A percentile compares a stretch with the other conserved stretches of the same genome.
Conservation (phyloP, 257 asterid genomes). For the Solanum medicagineum region DNA sequence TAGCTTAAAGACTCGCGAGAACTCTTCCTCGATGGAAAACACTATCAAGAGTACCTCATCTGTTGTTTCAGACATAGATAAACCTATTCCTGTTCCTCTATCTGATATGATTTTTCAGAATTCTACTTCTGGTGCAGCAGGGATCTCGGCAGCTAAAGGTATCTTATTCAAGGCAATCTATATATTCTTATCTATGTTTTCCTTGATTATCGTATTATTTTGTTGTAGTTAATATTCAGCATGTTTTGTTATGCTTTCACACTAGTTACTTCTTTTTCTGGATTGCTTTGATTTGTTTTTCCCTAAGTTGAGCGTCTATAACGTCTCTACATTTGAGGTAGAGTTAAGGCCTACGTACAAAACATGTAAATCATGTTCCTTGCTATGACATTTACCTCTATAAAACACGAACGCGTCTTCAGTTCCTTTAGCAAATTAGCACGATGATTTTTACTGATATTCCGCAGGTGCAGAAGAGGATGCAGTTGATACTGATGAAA, state of each 20-base stretch:
- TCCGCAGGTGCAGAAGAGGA: background rate
- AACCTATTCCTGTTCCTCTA: slow-evolving; percentile 8
- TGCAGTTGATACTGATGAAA: background rate
- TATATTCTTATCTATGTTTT: background rate
- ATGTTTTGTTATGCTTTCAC: too few species aligned
- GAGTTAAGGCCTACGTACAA: background rate
- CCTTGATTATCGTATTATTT: too few species aligned
- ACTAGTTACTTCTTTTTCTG: too few species aligned
- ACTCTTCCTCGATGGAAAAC: slow-evolving; percentile 11
- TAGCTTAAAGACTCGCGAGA: slow-evolving; percentile 14
- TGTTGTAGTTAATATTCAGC: too few species aligned
- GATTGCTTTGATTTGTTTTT: too few species aligned
- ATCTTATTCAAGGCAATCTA: background rate
- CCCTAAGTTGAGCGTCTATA: too few species aligned
- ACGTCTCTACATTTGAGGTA: background rate
- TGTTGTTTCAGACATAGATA: background rate
- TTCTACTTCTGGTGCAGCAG: slow-evolving; percentile 4
- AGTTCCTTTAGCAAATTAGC: slow-evolving; percentile 4
- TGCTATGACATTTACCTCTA: background rate
- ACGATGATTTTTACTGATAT: background rate
- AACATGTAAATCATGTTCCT: background rate
- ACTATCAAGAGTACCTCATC: slow-evolving; percentile 1
- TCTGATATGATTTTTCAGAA: slow-evolving; percentile 15
- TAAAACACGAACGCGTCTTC: background rate
- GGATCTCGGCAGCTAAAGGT: slow-evolving; percentile 3